phyloP scores from a whole-genome alignment of 2,329 filamentous ascomycete genomes.

The Sordariomycetes sp. region DNA sequence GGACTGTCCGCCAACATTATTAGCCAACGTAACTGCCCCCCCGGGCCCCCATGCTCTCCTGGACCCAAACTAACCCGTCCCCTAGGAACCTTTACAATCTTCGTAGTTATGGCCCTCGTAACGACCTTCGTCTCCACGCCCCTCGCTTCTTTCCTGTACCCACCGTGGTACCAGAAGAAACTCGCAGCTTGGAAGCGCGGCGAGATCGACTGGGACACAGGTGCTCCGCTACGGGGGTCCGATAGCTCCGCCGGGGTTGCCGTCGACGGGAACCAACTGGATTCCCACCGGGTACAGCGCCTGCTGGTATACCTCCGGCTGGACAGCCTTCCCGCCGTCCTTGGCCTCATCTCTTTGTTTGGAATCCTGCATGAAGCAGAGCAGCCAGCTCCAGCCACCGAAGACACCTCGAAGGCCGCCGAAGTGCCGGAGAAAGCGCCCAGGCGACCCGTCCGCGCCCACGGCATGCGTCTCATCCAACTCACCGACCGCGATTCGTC shows the following conservation, averaged over 20 bases:
- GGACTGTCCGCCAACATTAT: slow-evolving; percentile 74
- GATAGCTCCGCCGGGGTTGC: slow-evolving; percentile 9
- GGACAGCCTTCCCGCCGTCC: slow-evolving; percentile 70
- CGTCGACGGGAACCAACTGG: slow-evolving; percentile 5
- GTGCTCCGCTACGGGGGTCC: slow-evolving; percentile 22
- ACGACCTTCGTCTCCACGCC: slow-evolving; percentile 80
- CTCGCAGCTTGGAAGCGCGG: slow-evolving; percentile 53
- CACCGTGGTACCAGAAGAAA: slow-evolving; percentile 43
- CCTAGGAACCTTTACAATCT: slow-evolving; percentile 86
- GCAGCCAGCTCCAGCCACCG: slow-evolving; percentile 13
- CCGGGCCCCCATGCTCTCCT: no score
- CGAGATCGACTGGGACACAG: slow-evolving; percentile 72
- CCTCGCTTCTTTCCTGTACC: slow-evolving; percentile 60
- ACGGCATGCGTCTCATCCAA: slow-evolving; percentile 76
- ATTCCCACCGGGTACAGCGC: slow-evolving; percentile 31
- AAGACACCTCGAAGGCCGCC: slow-evolving; percentile 8
- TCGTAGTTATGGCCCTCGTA: slow-evolving; percentile 84
- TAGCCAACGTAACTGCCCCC: no score
- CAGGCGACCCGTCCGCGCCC: slow-evolving; percentile 49
- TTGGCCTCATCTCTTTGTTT: slow-evolving; percentile 71
- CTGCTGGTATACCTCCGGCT: slow-evolving; percentile 72
- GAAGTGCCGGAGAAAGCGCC: slow-evolving; percentile 5
- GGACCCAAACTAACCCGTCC: no score
- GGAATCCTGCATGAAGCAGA: slow-evolving; percentile 30
- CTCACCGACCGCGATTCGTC: slow-evolving; percentile 87